These are phyloP conservation scores for Colletotrichum sp. DNA, from an alignment of 2,329 filamentous ascomycete species.

Conservation along the genomic window DNA sequence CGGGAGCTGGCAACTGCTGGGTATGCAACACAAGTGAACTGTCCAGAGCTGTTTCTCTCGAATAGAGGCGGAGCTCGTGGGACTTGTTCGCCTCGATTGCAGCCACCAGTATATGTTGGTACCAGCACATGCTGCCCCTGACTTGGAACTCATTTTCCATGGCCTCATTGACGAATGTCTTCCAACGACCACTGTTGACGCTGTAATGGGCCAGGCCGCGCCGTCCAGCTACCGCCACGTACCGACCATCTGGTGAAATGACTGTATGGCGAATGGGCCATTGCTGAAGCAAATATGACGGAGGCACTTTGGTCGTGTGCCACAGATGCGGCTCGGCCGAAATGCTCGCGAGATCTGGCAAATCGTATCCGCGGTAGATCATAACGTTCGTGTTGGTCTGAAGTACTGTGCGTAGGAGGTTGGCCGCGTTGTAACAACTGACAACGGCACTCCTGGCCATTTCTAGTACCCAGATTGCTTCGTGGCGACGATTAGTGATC, in stretches of 20 bases:
- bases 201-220: slow-evolving; percentile 95
- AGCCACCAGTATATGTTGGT: slow-evolving; percentile 91
- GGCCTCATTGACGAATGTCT: slow-evolving; percentile 82
- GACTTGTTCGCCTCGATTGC: slow-evolving; percentile 86
- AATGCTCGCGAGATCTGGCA: slow-evolving; percentile 88
- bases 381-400: slow-evolving; percentile 89
- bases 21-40: slow-evolving; percentile 75
- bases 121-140: slow-evolving; percentile 97
- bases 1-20: slow-evolving; percentile 80
- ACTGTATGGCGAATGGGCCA: slow-evolving; percentile 91
- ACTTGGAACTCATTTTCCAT: slow-evolving; percentile 92
- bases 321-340: slow-evolving; percentile 93
- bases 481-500: slow-evolving; percentile 72
- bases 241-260: slow-evolving; percentile 90
- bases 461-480: slow-evolving; percentile 85
- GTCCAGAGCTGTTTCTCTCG: slow-evolving; percentile 81
- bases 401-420: slow-evolving; percentile 86
- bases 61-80: slow-evolving; percentile 91
- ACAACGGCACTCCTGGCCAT: slow-evolving; percentile 94
- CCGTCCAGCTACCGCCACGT: slow-evolving; percentile 93
- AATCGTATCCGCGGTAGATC: slow-evolving; percentile 91
- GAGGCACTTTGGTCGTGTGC: slow-evolving; percentile 89
- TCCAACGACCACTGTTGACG: slow-evolving; percentile 92
- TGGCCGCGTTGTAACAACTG: slow-evolving; percentile 89
- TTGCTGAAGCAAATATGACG: slow-evolving; percentile 84